A percentile compares a stretch with the other conserved stretches of the same genome.
phyloP scores from a whole-genome alignment of 768 basidiomycete genomes.

The Grammothele lineata region DNA sequence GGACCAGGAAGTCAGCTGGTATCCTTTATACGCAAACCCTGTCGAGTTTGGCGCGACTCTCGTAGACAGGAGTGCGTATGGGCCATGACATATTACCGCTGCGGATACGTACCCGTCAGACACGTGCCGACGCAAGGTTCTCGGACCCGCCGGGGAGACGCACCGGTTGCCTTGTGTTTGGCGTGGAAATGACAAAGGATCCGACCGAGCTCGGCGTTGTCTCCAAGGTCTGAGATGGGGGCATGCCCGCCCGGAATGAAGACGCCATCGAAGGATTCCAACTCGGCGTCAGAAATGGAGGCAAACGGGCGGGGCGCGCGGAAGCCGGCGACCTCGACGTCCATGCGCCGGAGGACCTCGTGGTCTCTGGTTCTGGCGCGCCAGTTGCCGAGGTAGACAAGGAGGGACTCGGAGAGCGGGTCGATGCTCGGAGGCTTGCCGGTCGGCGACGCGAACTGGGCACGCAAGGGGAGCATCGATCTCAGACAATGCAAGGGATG shows the following conservation, averaged over 20 bases:
- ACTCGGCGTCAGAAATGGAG: slow-evolving; percentile 21
- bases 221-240: slow-evolving; percentile 22
- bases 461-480: neutral
- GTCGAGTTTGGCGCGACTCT: slow-evolving; percentile 16
- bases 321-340: slow-evolving; percentile 21
- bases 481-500: neutral
- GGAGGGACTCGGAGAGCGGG: slow-evolving; percentile 20
- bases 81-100: no score
- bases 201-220: slow-evolving; percentile 22
- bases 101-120: no score
- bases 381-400: slow-evolving; percentile 23
- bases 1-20: slow-evolving; percentile 27
- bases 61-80: slow-evolving; percentile 25
- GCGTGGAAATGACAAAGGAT: no score
- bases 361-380: slow-evolving; percentile 18
- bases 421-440: slow-evolving; percentile 22
- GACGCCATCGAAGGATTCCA: slow-evolving; percentile 20
- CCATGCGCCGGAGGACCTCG: slow-evolving; percentile 17
- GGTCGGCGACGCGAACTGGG: slow-evolving; percentile 22
- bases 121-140: no score
- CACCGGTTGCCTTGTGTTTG: no score
- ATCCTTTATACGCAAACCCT: slow-evolving; percentile 26
- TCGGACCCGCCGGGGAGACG: no score
- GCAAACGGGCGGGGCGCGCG: slow-evolving; percentile 20
- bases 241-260: slow-evolving; percentile 28